Percentiles rank a stretch among this genome's conserved stretches.
Conservation (phyloP, 768 basidiomycete species). For the Agaricus sinodeliciosus region DNA sequence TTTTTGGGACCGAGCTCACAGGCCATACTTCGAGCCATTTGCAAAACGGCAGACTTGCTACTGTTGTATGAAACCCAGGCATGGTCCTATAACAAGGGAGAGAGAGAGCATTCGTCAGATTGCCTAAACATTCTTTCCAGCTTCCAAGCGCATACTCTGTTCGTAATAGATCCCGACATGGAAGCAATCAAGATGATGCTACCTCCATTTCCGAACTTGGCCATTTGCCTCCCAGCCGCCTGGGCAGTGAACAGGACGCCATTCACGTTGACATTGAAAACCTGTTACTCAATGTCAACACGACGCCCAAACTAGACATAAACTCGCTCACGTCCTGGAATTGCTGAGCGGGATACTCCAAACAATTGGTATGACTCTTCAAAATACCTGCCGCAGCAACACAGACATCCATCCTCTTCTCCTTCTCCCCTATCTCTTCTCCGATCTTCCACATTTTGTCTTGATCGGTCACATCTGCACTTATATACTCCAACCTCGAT, state of each 20-base stretch:
- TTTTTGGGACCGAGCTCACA: constrained; percentile 62
- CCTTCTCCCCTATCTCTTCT: constrained; percentile 55
- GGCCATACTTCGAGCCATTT: constrained; percentile 80
- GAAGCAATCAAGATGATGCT: constrained; percentile 63
- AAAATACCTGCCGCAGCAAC: constrained; percentile 75
- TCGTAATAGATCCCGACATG: constrained; percentile 67
- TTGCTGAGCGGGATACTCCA: constrained; percentile 58
- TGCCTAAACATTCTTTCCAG: not conserved
- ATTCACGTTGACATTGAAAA: constrained; percentile 61
- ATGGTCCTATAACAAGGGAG: constrained; percentile 43
- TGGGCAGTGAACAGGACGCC: constrained; percentile 61
- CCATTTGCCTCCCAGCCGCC: constrained; percentile 60
- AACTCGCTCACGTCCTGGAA: constrained; percentile 48
- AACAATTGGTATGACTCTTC: constrained; percentile 50
- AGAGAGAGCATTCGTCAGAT: not conserved
- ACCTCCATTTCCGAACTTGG: constrained; percentile 43
- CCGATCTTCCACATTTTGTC: constrained; percentile 46
- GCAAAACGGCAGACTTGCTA: constrained; percentile 72
- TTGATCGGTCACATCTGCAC: constrained; percentile 63
- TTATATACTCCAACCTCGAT: constrained; percentile 50
- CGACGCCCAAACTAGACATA: not conserved
- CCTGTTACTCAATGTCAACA: constrained; percentile 26
- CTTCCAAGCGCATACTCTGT: constrained; percentile 38
- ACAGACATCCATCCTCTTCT: constrained; percentile 69
- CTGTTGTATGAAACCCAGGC: constrained; percentile 74